Evolutionary conservation across 805 yeast genomes (phyloP), one percentile per base, ranked within the genome.

Genomic region (Millerozyma miso): DNA sequence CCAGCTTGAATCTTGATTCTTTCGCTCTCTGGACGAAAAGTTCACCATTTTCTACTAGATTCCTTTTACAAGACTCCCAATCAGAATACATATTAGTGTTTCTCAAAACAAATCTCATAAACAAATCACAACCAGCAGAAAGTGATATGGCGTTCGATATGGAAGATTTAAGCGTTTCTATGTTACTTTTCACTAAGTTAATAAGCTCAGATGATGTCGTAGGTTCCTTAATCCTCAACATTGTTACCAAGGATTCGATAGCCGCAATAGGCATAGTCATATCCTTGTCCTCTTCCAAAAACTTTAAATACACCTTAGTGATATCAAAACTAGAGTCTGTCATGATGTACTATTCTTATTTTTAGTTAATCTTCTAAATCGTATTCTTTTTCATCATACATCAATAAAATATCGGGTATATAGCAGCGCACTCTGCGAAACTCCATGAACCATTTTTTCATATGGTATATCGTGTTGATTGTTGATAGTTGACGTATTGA

Each of bases 221-320:
- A 5, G 99, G 97, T 60, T 88, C 89, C 53, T 88, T 83, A 38
- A 83, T 80, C 49, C 83, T 76, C 20, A 91, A 67, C 65, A 93
- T 76, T 6, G 93, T 85, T 19, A 93, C 96, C 36, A 93, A 71
- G 10, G 96, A 81, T 69, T 93, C 98, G 56, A 93, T 93, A 31
- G 99, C 99, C 35, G 99, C 99, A 29, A 93, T 88, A 1, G 99
- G 99, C 97, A 90, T 93, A 4, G 99, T 90, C 81, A 93, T 87
- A 44, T 93, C 98, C n/a, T 87, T 75, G 65, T 93, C 97, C 39
- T 89, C 96, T 52, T 78, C 80, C 48, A 93, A 72, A 61, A 88
- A 89, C 59, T 78, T 77, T 44, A 88, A 73, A 60, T 93, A 93
- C 0, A 91, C 80, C 53, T 79, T 73, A 37, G 83, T 88, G 52